Conservation (phyloP, 768 basidiomycete species). For the Russula emetica region DNA sequence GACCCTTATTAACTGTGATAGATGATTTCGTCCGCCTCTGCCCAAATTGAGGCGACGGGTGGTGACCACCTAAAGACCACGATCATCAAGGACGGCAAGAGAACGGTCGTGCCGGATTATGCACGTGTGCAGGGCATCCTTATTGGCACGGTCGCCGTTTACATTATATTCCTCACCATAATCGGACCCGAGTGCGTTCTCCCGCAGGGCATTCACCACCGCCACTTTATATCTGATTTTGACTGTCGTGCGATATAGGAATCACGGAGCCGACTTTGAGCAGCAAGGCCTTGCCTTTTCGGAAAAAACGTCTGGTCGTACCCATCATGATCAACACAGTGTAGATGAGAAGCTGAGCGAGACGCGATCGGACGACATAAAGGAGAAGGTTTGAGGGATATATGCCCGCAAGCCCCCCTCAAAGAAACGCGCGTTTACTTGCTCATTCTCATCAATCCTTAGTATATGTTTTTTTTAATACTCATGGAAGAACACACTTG, state of each 20-base stretch:
- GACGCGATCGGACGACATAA: neutral
- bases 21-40: constrained; percentile 44
- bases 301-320: neutral
- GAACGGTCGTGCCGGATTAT: constrained; percentile 40
- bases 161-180: constrained; percentile 68
- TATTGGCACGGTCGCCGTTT: constrained; percentile 79
- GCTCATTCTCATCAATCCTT: neutral
- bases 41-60: constrained; percentile 47
- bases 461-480: neutral
- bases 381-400: constrained; percentile 4
- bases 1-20: constrained; percentile 15
- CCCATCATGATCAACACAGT: neutral
- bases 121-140: constrained; percentile 80
- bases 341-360: constrained; percentile 4
- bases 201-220: neutral
- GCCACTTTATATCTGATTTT: neutral
- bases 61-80: constrained; percentile 26
- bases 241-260: constrained; percentile 2
- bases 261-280: constrained; percentile 11
- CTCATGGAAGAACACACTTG: neutral
- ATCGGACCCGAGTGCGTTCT: constrained; percentile 70
- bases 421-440: neutral
- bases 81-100: constrained; percentile 19
- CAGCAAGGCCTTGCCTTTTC: neutral
- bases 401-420: neutral